These are phyloP conservation scores for Tricholoma hemisulphureum DNA, from an alignment of 768 basidiomycete genomes.

Conservation along the genomic window DNA sequence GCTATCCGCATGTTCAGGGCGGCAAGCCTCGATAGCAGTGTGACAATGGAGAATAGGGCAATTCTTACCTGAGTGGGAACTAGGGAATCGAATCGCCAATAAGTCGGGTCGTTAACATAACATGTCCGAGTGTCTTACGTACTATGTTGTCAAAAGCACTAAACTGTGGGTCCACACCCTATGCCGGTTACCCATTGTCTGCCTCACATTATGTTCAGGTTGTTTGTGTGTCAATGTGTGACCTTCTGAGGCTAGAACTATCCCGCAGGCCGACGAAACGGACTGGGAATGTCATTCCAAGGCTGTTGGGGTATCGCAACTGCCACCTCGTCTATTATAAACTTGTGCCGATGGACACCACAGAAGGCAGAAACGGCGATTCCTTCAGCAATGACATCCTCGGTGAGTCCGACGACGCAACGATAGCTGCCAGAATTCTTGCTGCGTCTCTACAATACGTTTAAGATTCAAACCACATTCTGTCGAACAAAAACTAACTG, in stretches of 20 bases:
- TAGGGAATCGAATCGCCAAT: not conserved
- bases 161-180: not conserved
- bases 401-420: constrained; percentile 29
- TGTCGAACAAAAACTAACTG: constrained; percentile 29
- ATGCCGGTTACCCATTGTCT: no score
- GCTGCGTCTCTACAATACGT: constrained; percentile 30
- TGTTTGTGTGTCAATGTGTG: no score
- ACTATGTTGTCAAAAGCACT: not conserved
- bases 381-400: constrained; percentile 36
- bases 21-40: not conserved
- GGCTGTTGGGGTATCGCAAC: no score
- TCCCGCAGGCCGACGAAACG: no score
- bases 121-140: not conserved
- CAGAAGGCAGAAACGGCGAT: constrained; percentile 42
- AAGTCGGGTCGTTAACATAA: not conserved
- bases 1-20: not conserved
- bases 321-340: no score
- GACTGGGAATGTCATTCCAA: no score
- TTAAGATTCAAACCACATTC: not conserved
- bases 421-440: constrained; percentile 34
- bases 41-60: not conserved
- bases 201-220: no score
- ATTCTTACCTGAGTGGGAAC: not conserved
- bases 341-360: constrained; percentile 15
- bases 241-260: no score